phyloP scores from a whole-genome alignment of 2,329 filamentous ascomycete species.

The Zasmidium angulare region DNA sequence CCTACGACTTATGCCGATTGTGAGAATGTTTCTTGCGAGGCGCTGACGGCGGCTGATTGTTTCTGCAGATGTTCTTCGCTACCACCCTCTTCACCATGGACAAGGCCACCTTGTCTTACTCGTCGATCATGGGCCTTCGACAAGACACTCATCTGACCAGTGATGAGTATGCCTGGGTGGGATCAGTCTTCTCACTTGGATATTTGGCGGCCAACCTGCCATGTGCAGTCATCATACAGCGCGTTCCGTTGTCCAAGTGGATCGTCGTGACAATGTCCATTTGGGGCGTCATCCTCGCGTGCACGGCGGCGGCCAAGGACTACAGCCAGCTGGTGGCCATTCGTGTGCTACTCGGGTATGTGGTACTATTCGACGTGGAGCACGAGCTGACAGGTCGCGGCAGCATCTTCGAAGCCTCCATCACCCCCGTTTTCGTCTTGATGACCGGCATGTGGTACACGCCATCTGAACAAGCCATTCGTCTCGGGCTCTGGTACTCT shows the following conservation, averaged over 20 bases:
- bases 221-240: slow-evolving; percentile 1
- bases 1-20: neutral
- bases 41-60: neutral
- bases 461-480: slow-evolving; percentile 56
- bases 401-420: slow-evolving; percentile 51
- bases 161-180: neutral
- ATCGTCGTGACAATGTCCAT: neutral
- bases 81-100: neutral
- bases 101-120: slow-evolving; percentile 2
- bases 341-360: slow-evolving; percentile 49
- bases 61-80: neutral
- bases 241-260: slow-evolving; percentile 4
- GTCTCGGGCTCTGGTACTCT: slow-evolving; percentile 64
- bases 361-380: neutral
- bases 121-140: slow-evolving; percentile 4
- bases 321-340: slow-evolving; percentile 50
- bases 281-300: slow-evolving; percentile 61
- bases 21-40: neutral
- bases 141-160: neutral
- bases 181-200: neutral
- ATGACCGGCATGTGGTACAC: slow-evolving; percentile 50
- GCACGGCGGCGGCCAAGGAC: slow-evolving; percentile 52
- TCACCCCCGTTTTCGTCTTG: slow-evolving; percentile 56
- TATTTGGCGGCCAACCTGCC: slow-evolving; percentile 1
- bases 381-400: neutral